A percentile compares a stretch with the other conserved stretches of the same genome.
Evolutionary conservation across 257 asterid genomes (phyloP).

Genomic region (Salvia hispanica): DNA sequence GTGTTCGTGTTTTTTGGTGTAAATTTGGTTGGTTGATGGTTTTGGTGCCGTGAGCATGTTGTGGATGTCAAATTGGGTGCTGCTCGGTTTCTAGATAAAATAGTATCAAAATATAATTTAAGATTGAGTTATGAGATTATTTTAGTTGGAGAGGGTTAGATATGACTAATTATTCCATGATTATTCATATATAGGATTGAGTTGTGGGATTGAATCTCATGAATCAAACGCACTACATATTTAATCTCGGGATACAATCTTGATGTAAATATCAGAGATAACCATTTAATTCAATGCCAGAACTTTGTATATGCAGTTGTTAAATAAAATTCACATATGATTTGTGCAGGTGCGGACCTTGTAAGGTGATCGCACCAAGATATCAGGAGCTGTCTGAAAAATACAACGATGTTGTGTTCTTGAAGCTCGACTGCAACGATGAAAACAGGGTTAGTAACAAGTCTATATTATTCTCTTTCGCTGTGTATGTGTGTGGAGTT

Average conservation of each 20-base stretch:
- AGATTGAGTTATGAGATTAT: too few relatives aligned
- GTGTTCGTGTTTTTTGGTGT: too few relatives aligned
- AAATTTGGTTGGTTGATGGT: too few relatives aligned
- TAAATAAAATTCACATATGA: not conserved
- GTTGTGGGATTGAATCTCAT: too few relatives aligned
- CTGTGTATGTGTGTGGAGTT: not conserved
- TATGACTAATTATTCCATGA: too few relatives aligned
- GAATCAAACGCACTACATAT: too few relatives aligned
- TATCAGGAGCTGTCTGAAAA: conserved; percentile 58
- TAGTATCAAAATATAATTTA: too few relatives aligned
- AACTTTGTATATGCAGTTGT: not conserved
- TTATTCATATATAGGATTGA: too few relatives aligned
- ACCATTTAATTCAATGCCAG: too few relatives aligned
- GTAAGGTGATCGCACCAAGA: conserved; percentile 87
- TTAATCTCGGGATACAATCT: too few relatives aligned
- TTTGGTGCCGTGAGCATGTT: not conserved
- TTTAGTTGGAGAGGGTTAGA: too few relatives aligned
- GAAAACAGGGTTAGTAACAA: conserved; percentile 63
- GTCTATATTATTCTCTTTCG: not conserved
- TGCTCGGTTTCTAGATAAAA: too few relatives aligned
- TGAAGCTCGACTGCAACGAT: conserved; percentile 94
- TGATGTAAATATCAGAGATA: not conserved
- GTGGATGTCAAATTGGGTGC: not conserved
- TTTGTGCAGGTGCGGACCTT: conserved; percentile 88
- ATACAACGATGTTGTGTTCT: conserved; percentile 70